Conservation (phyloP, 78 protist genomes). For the Protostelium mycophagum region DNA sequence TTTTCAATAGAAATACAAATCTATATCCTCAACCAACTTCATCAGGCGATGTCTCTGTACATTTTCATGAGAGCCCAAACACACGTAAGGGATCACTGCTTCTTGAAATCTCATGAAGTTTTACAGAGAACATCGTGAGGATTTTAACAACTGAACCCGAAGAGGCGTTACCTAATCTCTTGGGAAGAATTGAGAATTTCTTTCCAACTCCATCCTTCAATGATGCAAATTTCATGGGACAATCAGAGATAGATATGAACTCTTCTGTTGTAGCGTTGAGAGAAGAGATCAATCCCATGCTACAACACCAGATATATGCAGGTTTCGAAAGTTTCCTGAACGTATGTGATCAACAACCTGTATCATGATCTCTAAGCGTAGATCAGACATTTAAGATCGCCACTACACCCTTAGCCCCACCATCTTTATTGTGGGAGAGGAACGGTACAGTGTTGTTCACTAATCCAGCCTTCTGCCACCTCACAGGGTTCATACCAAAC, state of each 20-base stretch:
- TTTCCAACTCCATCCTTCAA: not conserved
- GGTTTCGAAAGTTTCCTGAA: not conserved
- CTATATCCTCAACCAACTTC: not conserved
- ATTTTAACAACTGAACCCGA: not conserved
- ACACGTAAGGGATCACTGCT: not conserved
- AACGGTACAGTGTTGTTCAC: not conserved
- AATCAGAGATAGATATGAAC: not conserved
- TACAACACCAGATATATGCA: not conserved
- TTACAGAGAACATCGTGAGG: not conserved
- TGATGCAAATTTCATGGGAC: not conserved
- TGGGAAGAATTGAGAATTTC: not conserved
- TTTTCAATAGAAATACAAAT: not conserved
- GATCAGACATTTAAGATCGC: not conserved
- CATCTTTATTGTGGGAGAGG: not conserved
- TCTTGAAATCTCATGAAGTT: not conserved
- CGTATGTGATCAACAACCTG: not conserved
- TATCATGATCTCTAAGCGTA: not conserved
- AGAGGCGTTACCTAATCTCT: not conserved
- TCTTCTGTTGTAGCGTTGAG: not conserved
- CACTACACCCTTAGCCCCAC: not conserved
- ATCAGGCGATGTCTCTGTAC: not conserved
- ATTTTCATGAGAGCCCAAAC: not conserved
- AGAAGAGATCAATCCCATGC: not conserved
- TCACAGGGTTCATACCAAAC: not conserved
- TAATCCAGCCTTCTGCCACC: not conserved